phyloP scores from a whole-genome alignment of 2,329 filamentous ascomycete genomes.

The Daldinia sp. region DNA sequence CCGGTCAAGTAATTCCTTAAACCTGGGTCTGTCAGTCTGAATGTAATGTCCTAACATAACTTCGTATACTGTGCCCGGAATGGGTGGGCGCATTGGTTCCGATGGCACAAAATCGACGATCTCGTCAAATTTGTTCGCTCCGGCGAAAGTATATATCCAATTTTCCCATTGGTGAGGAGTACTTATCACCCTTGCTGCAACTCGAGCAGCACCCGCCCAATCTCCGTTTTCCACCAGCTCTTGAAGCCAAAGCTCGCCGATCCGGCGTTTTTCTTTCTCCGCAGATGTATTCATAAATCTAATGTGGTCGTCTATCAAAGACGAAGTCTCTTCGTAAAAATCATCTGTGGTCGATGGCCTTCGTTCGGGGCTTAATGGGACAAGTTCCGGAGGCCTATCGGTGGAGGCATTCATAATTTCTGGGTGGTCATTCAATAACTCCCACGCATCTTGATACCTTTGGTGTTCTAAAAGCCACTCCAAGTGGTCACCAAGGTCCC shows the following conservation, averaged over 20 bases:
- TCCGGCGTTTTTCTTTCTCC: constrained; percentile 87
- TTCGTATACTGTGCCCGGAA: constrained; percentile 88
- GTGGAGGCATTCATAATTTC: constrained; percentile 68
- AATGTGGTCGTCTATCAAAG: constrained; percentile 71
- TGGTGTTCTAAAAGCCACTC: constrained; percentile 86
- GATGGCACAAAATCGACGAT: constrained; percentile 87
- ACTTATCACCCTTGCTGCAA: constrained; percentile 85
- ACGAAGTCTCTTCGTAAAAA: constrained; percentile 80
- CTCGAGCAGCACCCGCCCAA: constrained; percentile 82
- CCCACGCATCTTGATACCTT: constrained; percentile 88
- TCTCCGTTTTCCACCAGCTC: constrained; percentile 80
- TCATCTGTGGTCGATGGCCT: constrained; percentile 64
- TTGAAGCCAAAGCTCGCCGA: constrained; percentile 94
- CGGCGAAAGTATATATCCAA: constrained; percentile 93
- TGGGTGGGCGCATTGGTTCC: constrained; percentile 79
- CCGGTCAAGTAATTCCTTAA: constrained; percentile 81
- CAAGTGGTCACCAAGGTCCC: constrained; percentile 87
- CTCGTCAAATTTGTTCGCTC: constrained; percentile 87
- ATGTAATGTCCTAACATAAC: constrained; percentile 91
- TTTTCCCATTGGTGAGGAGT: constrained; percentile 90
- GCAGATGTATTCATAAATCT: constrained; percentile 72
- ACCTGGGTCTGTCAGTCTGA: constrained; percentile 77
- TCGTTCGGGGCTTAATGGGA: constrained; percentile 58
- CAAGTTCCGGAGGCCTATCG: constrained; percentile 57
- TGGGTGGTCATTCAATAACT: constrained; percentile 87